These are phyloP conservation scores for Paradendryphiella salina DNA, from an alignment of 2,329 filamentous ascomycete species.

Conservation along the genomic window DNA sequence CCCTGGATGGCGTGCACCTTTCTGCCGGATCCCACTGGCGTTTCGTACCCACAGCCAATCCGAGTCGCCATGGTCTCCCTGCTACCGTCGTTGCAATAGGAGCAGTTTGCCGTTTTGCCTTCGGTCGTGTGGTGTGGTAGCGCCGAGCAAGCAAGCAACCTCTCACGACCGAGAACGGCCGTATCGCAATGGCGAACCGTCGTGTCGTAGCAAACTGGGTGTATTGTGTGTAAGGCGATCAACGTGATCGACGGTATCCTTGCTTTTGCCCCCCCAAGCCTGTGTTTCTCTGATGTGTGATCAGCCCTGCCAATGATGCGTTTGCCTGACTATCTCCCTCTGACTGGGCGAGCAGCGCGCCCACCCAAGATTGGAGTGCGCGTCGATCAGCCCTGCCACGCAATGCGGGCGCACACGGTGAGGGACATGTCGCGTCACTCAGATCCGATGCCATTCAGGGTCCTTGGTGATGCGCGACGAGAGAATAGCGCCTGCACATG, in stretches of 20 bases:
- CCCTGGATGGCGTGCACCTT: constrained; percentile 26
- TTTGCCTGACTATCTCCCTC: constrained; percentile 11
- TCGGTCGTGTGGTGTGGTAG: constrained; percentile 15
- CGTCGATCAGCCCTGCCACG: constrained; percentile 28
- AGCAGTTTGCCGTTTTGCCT: constrained; percentile 16
- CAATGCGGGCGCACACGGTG: constrained; percentile 14
- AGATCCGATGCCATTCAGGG: background rate
- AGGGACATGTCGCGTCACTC: constrained; percentile 11
- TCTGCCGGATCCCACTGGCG: constrained; percentile 31
- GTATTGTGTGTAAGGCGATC: constrained; percentile 22
- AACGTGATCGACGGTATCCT: constrained; percentile 38
- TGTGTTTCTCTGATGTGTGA: constrained; percentile 42
- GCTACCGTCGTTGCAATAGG: constrained; percentile 34
- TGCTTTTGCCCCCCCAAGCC: constrained; percentile 27
- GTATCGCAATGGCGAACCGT: too few species aligned
- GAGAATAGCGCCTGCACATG: background rate
- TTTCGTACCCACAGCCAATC: constrained; percentile 24
- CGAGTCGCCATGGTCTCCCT: constrained; percentile 1
- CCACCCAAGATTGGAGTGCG: constrained; percentile 16
- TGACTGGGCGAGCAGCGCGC: constrained; percentile 29
- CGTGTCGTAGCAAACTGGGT: constrained; percentile 32
- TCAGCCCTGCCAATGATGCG: constrained; percentile 41
- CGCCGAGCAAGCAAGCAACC: constrained; percentile 12
- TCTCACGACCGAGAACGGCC: background rate
- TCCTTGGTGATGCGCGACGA: background rate